A percentile compares a stretch with the other conserved stretches of the same genome.
These are phyloP conservation scores for Lizanozyma gosingica DNA, from an alignment of 1,139 yeast genomes.

Conservation along the genomic window DNA sequence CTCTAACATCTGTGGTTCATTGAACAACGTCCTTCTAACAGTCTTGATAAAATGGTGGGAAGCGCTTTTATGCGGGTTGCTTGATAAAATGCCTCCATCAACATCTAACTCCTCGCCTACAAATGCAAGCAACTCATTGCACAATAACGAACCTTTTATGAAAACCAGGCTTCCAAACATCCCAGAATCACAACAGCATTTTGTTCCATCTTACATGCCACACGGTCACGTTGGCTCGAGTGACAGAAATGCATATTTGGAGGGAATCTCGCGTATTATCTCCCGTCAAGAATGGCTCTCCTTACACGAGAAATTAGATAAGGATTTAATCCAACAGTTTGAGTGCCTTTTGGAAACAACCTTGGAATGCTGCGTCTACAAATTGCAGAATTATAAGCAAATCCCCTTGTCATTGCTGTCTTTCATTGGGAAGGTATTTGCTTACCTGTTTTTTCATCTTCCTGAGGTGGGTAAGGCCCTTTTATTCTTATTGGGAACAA, in stretches of 20 bases:
- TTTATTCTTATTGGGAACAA: slow-evolving; percentile 53
- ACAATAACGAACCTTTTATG: background rate
- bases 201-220: background rate
- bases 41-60: slow-evolving; percentile 62
- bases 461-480: slow-evolving; percentile 58
- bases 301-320: background rate
- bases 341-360: slow-evolving; percentile 38
- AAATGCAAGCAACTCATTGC: slow-evolving; percentile 1
- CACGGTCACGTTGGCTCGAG: slow-evolving; percentile 10
- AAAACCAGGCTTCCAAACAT: background rate
- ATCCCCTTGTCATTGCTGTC: slow-evolving; percentile 57
- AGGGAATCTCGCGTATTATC: slow-evolving; percentile 60
- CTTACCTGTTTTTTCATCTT: slow-evolving; percentile 52
- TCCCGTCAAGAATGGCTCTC: slow-evolving; percentile 55
- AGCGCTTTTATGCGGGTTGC: slow-evolving; percentile 38
- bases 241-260: slow-evolving; percentile 66
- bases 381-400: slow-evolving; percentile 42
- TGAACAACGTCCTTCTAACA: background rate
- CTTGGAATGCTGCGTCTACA: slow-evolving; percentile 44
- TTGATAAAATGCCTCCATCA: slow-evolving; percentile 21
- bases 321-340: background rate
- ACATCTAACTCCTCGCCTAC: slow-evolving; percentile 15
- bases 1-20: background rate
- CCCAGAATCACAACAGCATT: slow-evolving; percentile 1
- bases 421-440: slow-evolving; percentile 74